A percentile compares a stretch with the other conserved stretches of the same genome.
Conservation (phyloP, 2,329 filamentous ascomycete species). For the Aspergillus sp. region DNA sequence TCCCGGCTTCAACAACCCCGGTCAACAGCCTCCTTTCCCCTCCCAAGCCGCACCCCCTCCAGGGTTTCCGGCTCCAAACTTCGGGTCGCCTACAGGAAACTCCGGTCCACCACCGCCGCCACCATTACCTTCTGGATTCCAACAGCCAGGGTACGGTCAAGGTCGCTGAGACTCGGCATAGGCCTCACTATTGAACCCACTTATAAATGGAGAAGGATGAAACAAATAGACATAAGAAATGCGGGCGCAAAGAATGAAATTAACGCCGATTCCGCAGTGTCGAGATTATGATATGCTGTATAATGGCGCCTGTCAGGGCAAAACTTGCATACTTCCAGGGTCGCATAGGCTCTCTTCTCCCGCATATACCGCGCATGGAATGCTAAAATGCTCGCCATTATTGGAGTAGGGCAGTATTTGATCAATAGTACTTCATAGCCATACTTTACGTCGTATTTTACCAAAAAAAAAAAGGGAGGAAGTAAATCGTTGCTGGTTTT, state of each 20-base stretch:
- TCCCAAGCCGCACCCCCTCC: constrained; percentile 48
- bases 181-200: not conserved
- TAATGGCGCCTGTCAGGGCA: not conserved
- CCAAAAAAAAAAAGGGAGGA: no score
- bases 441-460: not conserved
- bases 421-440: not conserved
- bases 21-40: constrained; percentile 30
- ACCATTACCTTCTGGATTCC: constrained; percentile 44
- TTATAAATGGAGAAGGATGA: not conserved
- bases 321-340: not conserved
- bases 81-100: constrained; percentile 36
- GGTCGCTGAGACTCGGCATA: constrained; percentile 30
- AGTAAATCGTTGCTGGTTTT: no score
- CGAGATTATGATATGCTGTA: not conserved
- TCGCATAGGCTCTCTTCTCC: no score
- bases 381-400: not conserved
- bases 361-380: not conserved
- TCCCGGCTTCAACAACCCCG: constrained; percentile 37
- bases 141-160: constrained; percentile 39
- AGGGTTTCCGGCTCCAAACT: constrained; percentile 54
- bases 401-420: not conserved
- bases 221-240: not conserved
- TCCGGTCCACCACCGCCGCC: constrained; percentile 34
- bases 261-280: not conserved
- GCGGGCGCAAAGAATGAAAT: not conserved